These are phyloP conservation scores for Fagopyrum esculentum DNA, from an alignment of 148 eudicot genomes.

Conservation along the genomic window DNA sequence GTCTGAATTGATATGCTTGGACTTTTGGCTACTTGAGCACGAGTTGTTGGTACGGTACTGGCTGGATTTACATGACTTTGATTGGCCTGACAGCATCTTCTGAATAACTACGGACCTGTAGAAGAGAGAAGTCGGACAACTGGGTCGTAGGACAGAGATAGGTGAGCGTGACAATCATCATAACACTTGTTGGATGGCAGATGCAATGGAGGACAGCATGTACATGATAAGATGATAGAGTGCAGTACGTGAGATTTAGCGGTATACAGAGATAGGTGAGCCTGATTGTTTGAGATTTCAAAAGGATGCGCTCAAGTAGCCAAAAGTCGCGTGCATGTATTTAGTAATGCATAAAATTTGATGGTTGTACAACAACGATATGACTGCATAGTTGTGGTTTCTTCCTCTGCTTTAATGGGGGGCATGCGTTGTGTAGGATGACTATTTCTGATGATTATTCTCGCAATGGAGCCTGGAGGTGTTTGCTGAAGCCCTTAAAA, in stretches of 20 bases:
- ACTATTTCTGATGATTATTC: not conserved
- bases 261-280: not conserved
- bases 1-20: not conserved
- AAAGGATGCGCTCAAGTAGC: not conserved
- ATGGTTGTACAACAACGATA: not conserved
- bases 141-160: slow-evolving; percentile 2
- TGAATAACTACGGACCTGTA: not conserved
- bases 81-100: not conserved
- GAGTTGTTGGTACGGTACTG: not conserved
- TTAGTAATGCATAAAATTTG: not conserved
- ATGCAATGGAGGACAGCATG: slow-evolving; percentile 11
- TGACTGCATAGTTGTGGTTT: not conserved
- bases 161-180: not conserved
- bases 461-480: no score
- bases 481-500: no score
- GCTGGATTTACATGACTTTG: not conserved
- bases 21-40: not conserved
- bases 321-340: not conserved
- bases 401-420: not conserved
- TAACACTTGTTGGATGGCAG: slow-evolving; percentile 6
- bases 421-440: not conserved
- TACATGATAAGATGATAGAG: slow-evolving; percentile 10
- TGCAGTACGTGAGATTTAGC: not conserved
- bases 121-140: not conserved
- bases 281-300: slow-evolving; percentile 9